Conservation (phyloP, 352 stramenopile genomes). For the Thalassiosira hispida region DNA sequence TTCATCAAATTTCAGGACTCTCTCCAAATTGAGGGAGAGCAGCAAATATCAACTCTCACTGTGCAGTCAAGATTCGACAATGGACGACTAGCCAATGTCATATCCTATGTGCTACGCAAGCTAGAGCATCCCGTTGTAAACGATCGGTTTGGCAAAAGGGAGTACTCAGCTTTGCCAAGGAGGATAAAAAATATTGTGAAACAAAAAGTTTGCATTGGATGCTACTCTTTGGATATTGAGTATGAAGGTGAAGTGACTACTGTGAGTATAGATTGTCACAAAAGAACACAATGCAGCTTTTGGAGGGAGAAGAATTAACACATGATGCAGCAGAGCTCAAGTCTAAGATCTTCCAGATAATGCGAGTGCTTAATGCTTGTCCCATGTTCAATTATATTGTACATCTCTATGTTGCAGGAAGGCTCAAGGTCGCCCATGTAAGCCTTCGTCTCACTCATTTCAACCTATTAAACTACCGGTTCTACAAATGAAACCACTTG, state of each 20-base stretch:
- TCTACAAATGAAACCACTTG: background rate
- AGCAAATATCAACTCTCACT: slow-evolving; percentile 28
- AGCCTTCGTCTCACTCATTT: too few species aligned
- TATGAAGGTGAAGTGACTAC: background rate
- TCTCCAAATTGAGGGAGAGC: slow-evolving; percentile 1
- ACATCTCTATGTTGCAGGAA: too few species aligned
- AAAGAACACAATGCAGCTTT: slow-evolving; percentile 32
- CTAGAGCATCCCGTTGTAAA: slow-evolving; percentile 63
- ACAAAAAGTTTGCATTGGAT: slow-evolving; percentile 67
- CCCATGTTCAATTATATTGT: too few species aligned
- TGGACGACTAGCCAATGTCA: slow-evolving; percentile 46
- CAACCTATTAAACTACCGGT: too few species aligned
- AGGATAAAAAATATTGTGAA: slow-evolving; percentile 71
- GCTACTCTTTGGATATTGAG: slow-evolving; percentile 40
- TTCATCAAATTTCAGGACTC: slow-evolving; percentile 27
- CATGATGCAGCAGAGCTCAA: too few species aligned
- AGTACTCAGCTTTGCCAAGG: slow-evolving; percentile 59
- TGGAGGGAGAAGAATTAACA: slow-evolving; percentile 24
- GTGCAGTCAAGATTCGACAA: slow-evolving; percentile 29
- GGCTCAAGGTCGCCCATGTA: too few species aligned
- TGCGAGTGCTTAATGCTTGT: too few species aligned
- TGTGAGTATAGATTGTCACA: slow-evolving; percentile 28
- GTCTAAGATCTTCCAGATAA: too few species aligned
- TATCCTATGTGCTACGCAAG: slow-evolving; percentile 52
- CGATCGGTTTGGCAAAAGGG: slow-evolving; percentile 62